Conservation (phyloP, 495 filamentous ascomycete species). For the Penicillium diatomitis region DNA sequence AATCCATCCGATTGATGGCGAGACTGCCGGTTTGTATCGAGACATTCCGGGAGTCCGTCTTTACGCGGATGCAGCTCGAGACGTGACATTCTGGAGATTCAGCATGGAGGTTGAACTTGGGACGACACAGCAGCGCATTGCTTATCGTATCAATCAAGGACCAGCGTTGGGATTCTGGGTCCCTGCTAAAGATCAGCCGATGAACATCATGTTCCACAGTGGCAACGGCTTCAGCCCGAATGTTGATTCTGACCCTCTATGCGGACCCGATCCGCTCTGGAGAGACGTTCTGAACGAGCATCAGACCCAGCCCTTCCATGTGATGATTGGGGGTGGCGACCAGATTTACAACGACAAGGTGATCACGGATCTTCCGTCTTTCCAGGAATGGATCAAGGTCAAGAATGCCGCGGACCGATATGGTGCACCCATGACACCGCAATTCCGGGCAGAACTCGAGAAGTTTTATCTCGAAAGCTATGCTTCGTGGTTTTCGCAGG, state of each 20-base stretch:
- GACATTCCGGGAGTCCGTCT: constrained; percentile 75
- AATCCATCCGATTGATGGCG: constrained; percentile 50
- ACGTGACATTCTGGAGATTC: constrained; percentile 95
- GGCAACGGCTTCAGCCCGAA: constrained; percentile 90
- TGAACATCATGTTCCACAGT: constrained; percentile 98
- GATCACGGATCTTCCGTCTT: constrained; percentile 60
- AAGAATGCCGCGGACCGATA: constrained; percentile 76
- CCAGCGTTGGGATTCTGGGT: constrained; percentile 93
- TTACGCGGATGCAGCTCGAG: constrained; percentile 73
- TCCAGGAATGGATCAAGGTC: constrained; percentile 74
- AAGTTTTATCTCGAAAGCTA: constrained; percentile 80
- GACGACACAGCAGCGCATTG: constrained; percentile 68
- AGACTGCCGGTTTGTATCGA: constrained; percentile 63
- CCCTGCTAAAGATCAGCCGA: constrained; percentile 70
- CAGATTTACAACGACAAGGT: constrained; percentile 91
- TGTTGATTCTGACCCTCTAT: constrained; percentile 68
- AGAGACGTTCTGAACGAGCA: constrained; percentile 90
- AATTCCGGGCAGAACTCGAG: constrained; percentile 81
- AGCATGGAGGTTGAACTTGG: constrained; percentile 84
- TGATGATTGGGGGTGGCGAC: constrained; percentile 96
- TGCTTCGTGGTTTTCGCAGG: constrained; percentile 87
- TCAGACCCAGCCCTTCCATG: constrained; percentile 88
- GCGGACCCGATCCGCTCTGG: constrained; percentile 94
- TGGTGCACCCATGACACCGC: constrained; percentile 56
- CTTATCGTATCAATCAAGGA: constrained; percentile 90